Evolutionary conservation across 495 filamentous ascomycete genomes (phyloP), one percentile per base, ranked within the genome.

Genomic region (Astrothelium subdiscretum): DNA sequence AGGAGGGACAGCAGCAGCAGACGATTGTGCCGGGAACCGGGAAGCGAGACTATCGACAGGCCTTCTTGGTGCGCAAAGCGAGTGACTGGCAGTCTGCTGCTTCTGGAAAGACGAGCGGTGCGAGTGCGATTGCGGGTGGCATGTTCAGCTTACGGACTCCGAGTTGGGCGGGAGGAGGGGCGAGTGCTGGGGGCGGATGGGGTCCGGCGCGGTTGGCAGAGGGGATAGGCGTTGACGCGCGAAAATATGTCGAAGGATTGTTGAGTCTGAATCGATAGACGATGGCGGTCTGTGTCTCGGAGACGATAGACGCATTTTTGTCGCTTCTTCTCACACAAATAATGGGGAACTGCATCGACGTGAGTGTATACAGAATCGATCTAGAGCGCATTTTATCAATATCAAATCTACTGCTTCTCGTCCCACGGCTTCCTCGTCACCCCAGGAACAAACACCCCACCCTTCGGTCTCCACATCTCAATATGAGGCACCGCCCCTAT

Each of bases 171-270:
- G 48, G 48, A 38, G 29, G 64, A n/a, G 51, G 66, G 79, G 65
- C 77, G 79, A 77, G 65, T 59, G 29, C 59, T 31, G 22, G 63
- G 0, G 68, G 61, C 12, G 70, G 84, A 31, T 85, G 83, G 62
- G 83, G 82, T 12, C 82, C 87, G 0, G 80, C 78, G 29, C 81
- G 83, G 62, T 69, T 95, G 61, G 87, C 85, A n/a, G 89, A 92
- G 72, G 91, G 91, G 3, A 86, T 96, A 66, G 91, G 91, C 0
- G 79, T 96, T 62, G 91, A 96, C 81, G 88, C 91, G 43, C 80
- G 86, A 72, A 82, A 82, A 68, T 96, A 96, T 76, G 88, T 96
- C 63, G 91, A 95, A 68, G 85, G 83, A 13, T 71, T 96, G 61
- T 74, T 96, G 65, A 90, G 82, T 69, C 72, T 95, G 72, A 87